Base-by-base conservation (phyloP, 352 stramenopile species). In the Thalassiosira pacifica region DNA sequence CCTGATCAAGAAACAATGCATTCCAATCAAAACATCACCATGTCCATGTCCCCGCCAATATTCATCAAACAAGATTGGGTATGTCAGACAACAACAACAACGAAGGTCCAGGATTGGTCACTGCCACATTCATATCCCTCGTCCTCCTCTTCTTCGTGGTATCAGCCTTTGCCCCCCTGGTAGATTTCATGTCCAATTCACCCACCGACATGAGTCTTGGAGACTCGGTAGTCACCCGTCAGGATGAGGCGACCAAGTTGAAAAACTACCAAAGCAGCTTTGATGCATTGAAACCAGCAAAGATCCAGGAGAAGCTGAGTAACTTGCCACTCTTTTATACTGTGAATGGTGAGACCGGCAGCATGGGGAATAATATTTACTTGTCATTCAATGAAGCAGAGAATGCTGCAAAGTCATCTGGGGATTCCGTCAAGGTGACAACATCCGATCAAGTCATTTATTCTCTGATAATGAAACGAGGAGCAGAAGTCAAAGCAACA, bases 381-480 rank as follows among this genome's bases (percentile, higher is more conserved):
- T 73, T 92, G 18, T 92, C 87, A 0, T 92, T 83, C 55, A 40
- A 57, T 69, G 76, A 90, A 32, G 87, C 87, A 27, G 72, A 60
- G n/a, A 40, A 34, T 67, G 79, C 57, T n/a, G 74, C 71, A n/a
- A 69, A 74, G 60, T 27, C 31, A 69, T 69, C 29, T 52, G 24
- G 19, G 11, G 27, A 31, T 40, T 53, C 67, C 37, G 87, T 90
- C 16, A 92, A 89, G 76, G 87, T 81, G 5, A 89, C 83, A 4
- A 90, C 87, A 34, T 74, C 90, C 48, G 87, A 92, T 87, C 79
- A 90, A 82, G 74, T 92, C 34, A 71, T 88, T 66, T 90, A 92
- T 71, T 83, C 83, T 48, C 70, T 92, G 26, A 79, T 92, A 76
- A 76, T 92, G 22, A 88, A 92, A 64, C 65, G 74, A 34, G 87